phyloP scores from a whole-genome alignment of 139 green algal species.

The Tetraselmis chui region DNA sequence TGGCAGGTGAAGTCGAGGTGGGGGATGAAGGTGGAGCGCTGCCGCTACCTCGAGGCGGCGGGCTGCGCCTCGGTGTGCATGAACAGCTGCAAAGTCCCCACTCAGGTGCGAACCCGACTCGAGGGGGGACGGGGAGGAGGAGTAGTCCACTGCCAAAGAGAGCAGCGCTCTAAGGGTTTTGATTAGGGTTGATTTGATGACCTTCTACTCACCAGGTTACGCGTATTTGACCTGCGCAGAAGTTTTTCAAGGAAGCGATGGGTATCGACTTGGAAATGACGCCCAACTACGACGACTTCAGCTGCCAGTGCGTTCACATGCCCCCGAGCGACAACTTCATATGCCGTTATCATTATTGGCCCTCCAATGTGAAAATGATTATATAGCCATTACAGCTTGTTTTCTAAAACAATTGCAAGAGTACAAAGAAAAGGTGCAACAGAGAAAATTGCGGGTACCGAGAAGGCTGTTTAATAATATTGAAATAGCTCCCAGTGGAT shows the following conservation, averaged over 20 bases:
- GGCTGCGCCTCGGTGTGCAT: constrained; percentile 77
- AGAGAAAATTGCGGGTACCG: too few relatives aligned
- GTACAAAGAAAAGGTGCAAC: too few relatives aligned
- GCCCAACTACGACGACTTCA: constrained; percentile 86
- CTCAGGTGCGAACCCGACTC: constrained; percentile 68
- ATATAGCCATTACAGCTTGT: not conserved
- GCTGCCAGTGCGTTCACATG: constrained; percentile 66
- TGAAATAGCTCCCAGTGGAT: not conserved
- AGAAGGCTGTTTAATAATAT: not conserved
- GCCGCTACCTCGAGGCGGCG: constrained; percentile 79
- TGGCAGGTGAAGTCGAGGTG: not conserved
- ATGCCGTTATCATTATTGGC: constrained; percentile 2
- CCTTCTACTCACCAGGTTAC: not conserved
- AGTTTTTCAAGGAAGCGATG: constrained; percentile 84
- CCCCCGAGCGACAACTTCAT: too few relatives aligned
- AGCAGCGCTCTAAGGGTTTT: too few relatives aligned
- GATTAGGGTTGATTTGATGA: not conserved
- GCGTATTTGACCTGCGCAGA: constrained; percentile 22
- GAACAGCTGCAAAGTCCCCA: constrained; percentile 86
- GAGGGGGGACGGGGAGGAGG: too few relatives aligned
- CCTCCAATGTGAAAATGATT: constrained; percentile 5
- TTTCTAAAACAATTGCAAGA: not conserved
- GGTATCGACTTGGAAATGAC: constrained; percentile 77
- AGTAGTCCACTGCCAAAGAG: too few relatives aligned
- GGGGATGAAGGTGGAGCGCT: constrained; percentile 27